Evolutionary conservation across 169 alveolate genomes (phyloP), one percentile per base, ranked within the genome.

Genomic region (Amoebophrya sp.): DNA sequence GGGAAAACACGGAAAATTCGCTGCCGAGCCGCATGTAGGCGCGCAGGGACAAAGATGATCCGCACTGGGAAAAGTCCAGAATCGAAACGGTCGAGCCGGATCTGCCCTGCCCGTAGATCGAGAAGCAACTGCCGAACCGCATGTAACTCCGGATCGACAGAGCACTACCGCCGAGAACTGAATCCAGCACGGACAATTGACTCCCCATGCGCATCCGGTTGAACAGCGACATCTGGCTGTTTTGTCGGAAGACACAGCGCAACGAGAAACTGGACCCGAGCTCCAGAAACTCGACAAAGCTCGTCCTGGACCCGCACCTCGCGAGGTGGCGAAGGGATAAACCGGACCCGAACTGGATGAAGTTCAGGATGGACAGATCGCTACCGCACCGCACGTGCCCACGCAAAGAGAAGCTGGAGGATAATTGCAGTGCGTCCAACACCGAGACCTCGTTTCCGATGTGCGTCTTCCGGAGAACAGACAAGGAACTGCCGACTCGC

Each of bases 1-100:
- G 39, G 38, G 66, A 12, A 25, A 38, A 89, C 7, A 89, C 39
- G 23, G 40, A 18, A 55, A 39, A 25, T 0, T 41, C 35, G 91
- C 91, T 89, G 66, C 91, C 91, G 66, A 40, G 39, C 53, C 91
- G 18, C 40, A 41, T n/a, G 66, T 38, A 39, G 66, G 35, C 77
- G n/a, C 91, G 18, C 66, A 89, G 25, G 38, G 77, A 40, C 7
- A 89, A 0, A 12, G 91, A 18, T 10, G 77, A 39, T 0, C 91
- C 91, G 35, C 32, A 12, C 38, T 23, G 32, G 38, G 91, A 32
- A 35, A 32, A 38, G 33, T 89, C 91, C 38, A 89, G 91, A 12
- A 41, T 40, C 2, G 91, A 38, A 0, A 89, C 77, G 66, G 77
- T 23, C 33, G 40, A 39, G 39, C 91, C 91, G 33, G 33, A 14